Evolutionary conservation across 2,329 filamentous ascomycete genomes (phyloP).

Genomic region (Fusarium protoensiforme): DNA sequence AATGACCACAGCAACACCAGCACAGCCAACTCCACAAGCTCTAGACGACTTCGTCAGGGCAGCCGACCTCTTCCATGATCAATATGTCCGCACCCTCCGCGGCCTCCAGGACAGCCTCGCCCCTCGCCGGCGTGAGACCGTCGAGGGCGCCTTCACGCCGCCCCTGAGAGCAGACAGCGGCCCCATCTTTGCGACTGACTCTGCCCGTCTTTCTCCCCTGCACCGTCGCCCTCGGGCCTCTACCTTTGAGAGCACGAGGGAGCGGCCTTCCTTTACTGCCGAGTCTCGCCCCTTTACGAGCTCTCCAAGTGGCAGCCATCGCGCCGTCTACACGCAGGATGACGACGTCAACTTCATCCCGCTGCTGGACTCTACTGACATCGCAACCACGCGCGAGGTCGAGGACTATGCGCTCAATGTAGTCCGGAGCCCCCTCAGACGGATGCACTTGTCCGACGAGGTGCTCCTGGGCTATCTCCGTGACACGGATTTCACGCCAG

Average conservation of each 20-base stretch:
- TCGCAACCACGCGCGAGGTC: conserved; percentile 7
- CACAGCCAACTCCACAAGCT: conserved; percentile 20
- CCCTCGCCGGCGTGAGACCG: conserved; percentile 29
- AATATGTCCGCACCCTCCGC: conserved; percentile 46
- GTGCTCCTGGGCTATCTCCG: conserved; percentile 55
- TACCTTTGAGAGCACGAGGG: conserved; percentile 44
- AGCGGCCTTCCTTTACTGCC: conserved; percentile 37
- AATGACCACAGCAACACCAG: conserved; percentile 32
- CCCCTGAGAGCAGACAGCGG: conserved; percentile 40
- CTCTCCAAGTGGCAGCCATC: conserved; percentile 36
- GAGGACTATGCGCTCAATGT: conserved; percentile 31
- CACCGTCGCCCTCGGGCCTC: conserved; percentile 40
- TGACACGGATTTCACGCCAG: conserved; percentile 54
- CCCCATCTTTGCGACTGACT: conserved; percentile 36
- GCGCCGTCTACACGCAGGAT: conserved; percentile 38
- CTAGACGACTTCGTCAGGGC: conserved; percentile 49
- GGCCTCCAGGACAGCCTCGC: conserved; percentile 44
- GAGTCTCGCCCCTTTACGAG: conserved; percentile 36
- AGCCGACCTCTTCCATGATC: conserved; percentile 49
- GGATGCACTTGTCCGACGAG: conserved; percentile 52
- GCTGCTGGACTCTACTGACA: conserved; percentile 35
- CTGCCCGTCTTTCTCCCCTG: conserved; percentile 12
- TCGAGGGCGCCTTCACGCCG: conserved; percentile 42
- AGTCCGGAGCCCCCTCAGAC: conserved; percentile 30
- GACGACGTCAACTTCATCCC: conserved; percentile 49